Evolutionary conservation across 805 yeast species (phyloP), one percentile per base, ranked within the genome.

Genomic region (Blastobotrys parvus): DNA sequence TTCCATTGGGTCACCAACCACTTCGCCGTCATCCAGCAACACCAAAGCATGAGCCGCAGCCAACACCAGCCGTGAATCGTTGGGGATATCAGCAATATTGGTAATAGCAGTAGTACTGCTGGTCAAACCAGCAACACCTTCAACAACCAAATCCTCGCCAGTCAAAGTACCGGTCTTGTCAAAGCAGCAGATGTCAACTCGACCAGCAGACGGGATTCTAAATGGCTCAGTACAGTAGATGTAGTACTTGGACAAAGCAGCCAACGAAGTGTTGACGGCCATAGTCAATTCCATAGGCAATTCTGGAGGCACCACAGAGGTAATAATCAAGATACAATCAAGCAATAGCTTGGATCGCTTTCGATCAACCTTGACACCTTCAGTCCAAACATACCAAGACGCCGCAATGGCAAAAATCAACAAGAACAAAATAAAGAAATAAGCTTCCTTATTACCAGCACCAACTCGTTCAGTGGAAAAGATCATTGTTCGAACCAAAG

Each of bases 1-100:
- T 67, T 92, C 98, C 97, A 92, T 90, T 50, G 98, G 97, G 60
- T 92, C 98, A 65, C 98, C 98, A 48, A 92, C 98, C 53, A 89
- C 77, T 49, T 92, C 97, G 55, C 97, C 98, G 60, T 89, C 95
- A 56, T 92, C 97, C 47, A 92, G 72, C 57, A 80, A 78, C 21
- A 92, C 98, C 51, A 92, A 73, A 22, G 98, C 97, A 63, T 92
- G 98, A 29, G 95, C 96, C 45, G 97, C 80, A 48, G 97, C 97
- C 50, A 92, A 73, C 31, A 85, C 87, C 48, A 74, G 70, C 33
- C 78, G 68, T 7, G 94, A 80, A 36, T 75, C 72, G 23, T 63
- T 69, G 5, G 95, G 90, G 41, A 86, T 87, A 35, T 80, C 82
- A 4, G 68, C 69, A 21, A 69, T 65, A 16, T 71, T 70, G 19